These are phyloP conservation scores for Croton setiger DNA, from an alignment of 441 rosid genomes.

Conservation along the genomic window DNA sequence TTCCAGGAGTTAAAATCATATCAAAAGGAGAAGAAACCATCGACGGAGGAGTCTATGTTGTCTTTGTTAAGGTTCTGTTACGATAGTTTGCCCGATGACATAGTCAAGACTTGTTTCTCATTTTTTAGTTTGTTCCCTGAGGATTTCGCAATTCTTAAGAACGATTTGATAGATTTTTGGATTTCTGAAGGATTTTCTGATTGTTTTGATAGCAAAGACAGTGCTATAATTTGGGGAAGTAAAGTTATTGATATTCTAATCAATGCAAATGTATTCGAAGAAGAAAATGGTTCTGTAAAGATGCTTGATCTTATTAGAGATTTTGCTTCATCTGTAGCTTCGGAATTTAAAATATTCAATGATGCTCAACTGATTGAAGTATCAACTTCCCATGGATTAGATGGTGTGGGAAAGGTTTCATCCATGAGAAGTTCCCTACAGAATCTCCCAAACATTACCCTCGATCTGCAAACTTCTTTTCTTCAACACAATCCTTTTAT, in stretches of 20 bases:
- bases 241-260: neutral
- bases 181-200: neutral
- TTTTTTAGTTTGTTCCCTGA: constrained; percentile 14
- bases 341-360: no score
- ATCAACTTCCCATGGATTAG: neutral
- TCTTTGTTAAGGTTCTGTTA: constrained; percentile 26
- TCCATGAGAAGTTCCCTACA: neutral
- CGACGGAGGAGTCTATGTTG: neutral
- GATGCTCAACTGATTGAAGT: constrained; percentile 1
- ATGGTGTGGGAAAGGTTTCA: constrained; percentile 6
- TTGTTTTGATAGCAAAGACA: no score
- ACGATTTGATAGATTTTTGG: constrained; percentile 1
- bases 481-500: neutral
- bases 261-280: constrained; percentile 17
- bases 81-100: constrained; percentile 8
- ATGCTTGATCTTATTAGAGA: constrained; percentile 28
- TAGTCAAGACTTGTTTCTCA: constrained; percentile 4
- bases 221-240: no score
- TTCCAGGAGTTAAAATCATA: neutral
- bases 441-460: neutral
- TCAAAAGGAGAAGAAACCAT: neutral
- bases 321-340: constrained; percentile 17
- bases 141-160: neutral
- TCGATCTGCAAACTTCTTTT: neutral
- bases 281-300: constrained; percentile 1